Evolutionary conservation across 371 early-diverging fungal species (phyloP).

Genomic region (Mucor indicus): DNA sequence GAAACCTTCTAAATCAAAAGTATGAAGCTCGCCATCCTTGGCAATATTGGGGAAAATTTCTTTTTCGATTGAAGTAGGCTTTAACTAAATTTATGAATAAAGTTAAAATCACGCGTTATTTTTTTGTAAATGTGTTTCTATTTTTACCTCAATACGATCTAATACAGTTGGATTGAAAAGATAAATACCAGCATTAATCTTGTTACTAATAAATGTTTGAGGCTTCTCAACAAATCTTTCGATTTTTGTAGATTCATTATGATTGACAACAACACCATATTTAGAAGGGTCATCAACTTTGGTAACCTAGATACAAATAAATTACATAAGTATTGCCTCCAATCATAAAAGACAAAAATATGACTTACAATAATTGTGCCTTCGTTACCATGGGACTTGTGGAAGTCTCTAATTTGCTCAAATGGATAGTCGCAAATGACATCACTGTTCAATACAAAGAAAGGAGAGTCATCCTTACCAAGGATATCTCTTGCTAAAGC

Average conservation of each 20-base stretch:
- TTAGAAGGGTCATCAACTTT: constrained; percentile 98
- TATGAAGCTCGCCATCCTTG: constrained; percentile 78
- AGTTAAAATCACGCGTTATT: too few relatives aligned
- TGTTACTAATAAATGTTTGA: constrained; percentile 89
- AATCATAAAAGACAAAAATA: not conserved
- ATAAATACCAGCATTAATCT: constrained; percentile 99
- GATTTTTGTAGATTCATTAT: constrained; percentile 68
- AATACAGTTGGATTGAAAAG: constrained; percentile 92
- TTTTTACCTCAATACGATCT: constrained; percentile 88
- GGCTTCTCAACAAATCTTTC: constrained; percentile 99
- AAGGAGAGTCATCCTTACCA: constrained; percentile 87
- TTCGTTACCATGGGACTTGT: constrained; percentile 85
- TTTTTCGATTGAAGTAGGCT: constrained; percentile 97
- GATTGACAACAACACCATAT: constrained; percentile 95
- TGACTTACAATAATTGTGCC: constrained; percentile 87
- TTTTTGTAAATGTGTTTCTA: not conserved
- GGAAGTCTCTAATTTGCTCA: constrained; percentile 85
- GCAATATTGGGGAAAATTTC: constrained; percentile 98
- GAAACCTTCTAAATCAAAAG: constrained; percentile 95
- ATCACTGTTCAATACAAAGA: constrained; percentile 99
- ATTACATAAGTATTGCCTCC: too few relatives aligned
- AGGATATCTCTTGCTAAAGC: constrained; percentile 94
- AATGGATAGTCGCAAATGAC: constrained; percentile 99
- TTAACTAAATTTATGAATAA: too few relatives aligned
- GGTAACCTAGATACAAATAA: constrained; percentile 61